Evolutionary conservation across 306 rosid species (phyloP), one percentile per base, ranked within the genome.

Genomic region (Chamaecrista fasciculata): DNA sequence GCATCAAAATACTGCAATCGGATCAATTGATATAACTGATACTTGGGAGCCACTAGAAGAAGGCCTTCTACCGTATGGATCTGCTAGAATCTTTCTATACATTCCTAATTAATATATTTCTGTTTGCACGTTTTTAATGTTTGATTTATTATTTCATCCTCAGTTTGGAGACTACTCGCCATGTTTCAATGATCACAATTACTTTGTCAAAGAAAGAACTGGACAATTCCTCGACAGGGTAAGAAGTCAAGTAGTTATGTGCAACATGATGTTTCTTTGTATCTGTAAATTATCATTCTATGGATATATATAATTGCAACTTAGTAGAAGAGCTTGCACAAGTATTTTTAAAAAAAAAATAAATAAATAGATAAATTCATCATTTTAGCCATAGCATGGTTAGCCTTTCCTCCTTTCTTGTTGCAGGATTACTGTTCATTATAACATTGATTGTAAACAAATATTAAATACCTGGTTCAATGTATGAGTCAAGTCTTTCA

Each of bases 31-130:
- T 83, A 87, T 92, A 72, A 92, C 90, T 16, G 98, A 92, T 28
- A 79, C 69, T 20, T 92, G 96, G 91, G 96, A 92, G 57, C 98
- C 98, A 5, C 86, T 90, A 3, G 98, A 90, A 83, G 96, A 92
- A 75, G 96, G 98, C 86, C 88, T 92, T 77, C 88, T 84, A 67
- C 91, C 93, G 98, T 92, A 86, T 58, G 95, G 37, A 52, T 50
- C 71, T 51, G 1, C 71, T 42, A 33, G 49, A 74, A 74, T 53
- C n/a, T 44, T 67, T 58, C n/a, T 53, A 20, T 51, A 46, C 43
- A 62, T 29, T 9, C 40, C 50, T 49, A 8, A 52, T 34, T 11
- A 57, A 50, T 80, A 5, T 14, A n/a, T n/a, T 15, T 55, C 60
- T 52, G 57, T 75, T 14, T 48, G 15, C 25, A 64, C 44, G 55